Evolutionary conservation across 345 rosid genomes (phyloP), one percentile per base, ranked within the genome.

Genomic region (Arabis alpina): DNA sequence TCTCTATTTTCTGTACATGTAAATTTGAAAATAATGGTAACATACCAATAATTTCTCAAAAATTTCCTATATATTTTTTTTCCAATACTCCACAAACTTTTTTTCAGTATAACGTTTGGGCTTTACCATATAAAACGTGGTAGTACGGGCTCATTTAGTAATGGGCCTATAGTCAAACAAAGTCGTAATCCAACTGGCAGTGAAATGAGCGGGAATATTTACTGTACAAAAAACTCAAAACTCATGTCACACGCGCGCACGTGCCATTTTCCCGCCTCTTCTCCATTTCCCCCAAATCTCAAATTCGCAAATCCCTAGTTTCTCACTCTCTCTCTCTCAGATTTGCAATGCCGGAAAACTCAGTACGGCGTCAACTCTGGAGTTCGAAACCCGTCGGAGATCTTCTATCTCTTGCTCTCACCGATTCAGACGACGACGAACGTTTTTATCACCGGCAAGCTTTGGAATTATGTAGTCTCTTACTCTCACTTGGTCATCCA

Each of bases 191-290:
- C 42, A 66, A 16, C 34, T 34, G 39, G 10, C 7, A 30, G 1
- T 19, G 9, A 44, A 27, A 68, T 6, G 52, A 36, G 79, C 74
- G 79, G 79, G 74, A 75, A 62, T 19, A 68, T 55, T 61, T 47
- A 16, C 37, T 44, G 37, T 37, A 27, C 69, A 11, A 45, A 74
- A n/a, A 8, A 61, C 53, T 54, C 53, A 37, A 75, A 69, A 54
- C 54, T 32, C 14, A 55, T n/a, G 41, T 56, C 75, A 69, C 71
- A 48, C 14, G 60, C 25, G 41, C 65, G 51, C 80, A 76, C 76
- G 80, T 65, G 80, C 65, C 67, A 34, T 34, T 44, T 44, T 71
- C 80, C 80, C 80, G 80, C 80, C 71, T 52, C 10, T 49, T 71
- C 53, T 37, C 24, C 68, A 36, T 59, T 70, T 13, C 40, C 71